These are phyloP conservation scores for Trichophyton benhamiae DNA, from an alignment of 2,329 filamentous ascomycete genomes.

Conservation along the genomic window DNA sequence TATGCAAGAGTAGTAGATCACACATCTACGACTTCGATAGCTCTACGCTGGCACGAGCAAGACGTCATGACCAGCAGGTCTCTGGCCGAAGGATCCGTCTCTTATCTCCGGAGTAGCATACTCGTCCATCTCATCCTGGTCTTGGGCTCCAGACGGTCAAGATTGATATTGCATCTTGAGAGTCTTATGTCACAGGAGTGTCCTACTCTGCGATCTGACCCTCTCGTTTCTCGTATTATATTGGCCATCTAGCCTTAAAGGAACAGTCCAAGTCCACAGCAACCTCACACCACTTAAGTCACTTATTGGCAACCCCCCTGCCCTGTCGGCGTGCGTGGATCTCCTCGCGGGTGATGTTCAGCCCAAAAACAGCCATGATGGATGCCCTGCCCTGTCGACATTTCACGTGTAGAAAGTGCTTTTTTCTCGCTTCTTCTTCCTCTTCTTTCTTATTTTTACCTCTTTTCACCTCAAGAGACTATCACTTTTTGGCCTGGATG, in stretches of 20 bases:
- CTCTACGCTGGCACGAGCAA: background rate
- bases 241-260: background rate
- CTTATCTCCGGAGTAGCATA: background rate
- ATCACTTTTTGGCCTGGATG: no score
- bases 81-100: background rate
- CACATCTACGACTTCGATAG: background rate
- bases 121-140: no score
- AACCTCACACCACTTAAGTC: no score
- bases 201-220: background rate
- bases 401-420: background rate
- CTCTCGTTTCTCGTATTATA: background rate
- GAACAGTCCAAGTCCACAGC: no score
- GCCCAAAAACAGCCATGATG: background rate
- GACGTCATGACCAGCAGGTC: background rate
- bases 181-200: background rate
- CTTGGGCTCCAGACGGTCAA: background rate
- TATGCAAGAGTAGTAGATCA: constrained; percentile 2
- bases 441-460: background rate
- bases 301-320: no score
- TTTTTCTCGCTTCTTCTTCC: background rate
- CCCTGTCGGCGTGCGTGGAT: background rate
- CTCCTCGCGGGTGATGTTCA: background rate
- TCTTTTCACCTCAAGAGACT: background rate
- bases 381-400: background rate
- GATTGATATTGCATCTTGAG: background rate